Evolutionary conservation across 148 eudicot species (phyloP).

Genomic region (Rhododendron williamsianum): DNA sequence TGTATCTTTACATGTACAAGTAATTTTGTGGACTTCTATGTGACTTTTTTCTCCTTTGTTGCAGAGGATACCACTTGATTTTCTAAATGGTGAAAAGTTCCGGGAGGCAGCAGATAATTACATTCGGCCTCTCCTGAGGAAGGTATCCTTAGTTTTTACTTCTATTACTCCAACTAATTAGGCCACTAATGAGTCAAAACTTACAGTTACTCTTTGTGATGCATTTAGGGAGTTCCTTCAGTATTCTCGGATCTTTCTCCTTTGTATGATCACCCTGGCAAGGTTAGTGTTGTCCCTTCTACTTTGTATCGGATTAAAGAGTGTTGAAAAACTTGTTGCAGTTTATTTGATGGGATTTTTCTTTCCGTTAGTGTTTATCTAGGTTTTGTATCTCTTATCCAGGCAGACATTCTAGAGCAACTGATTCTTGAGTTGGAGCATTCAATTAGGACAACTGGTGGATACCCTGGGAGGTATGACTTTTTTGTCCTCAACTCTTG

Average conservation of each 20-base stretch:
- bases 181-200: neutral
- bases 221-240: conserved; percentile 88
- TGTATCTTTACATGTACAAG: neutral
- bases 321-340: neutral
- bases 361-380: neutral
- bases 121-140: conserved; percentile 76
- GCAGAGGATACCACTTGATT: conserved; percentile 97
- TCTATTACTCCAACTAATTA: conserved; percentile 7
- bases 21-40: neutral
- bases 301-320: conserved; percentile 1
- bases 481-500: conserved; percentile 1
- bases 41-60: conserved; percentile 2
- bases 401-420: conserved; percentile 82
- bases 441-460: conserved; percentile 61
- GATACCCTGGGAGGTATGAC: conserved; percentile 76
- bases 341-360: neutral
- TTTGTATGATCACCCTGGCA: conserved; percentile 87
- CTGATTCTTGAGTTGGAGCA: conserved; percentile 70
- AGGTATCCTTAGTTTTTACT: conserved; percentile 42
- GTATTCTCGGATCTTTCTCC: conserved; percentile 97
- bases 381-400: conserved; percentile 21
- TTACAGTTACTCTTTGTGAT: conserved; percentile 20
- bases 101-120: conserved; percentile 73
- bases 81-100: conserved; percentile 74
- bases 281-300: conserved; percentile 45